Evolutionary conservation across 495 filamentous ascomycete species (phyloP), one percentile per base, ranked within the genome.

Genomic region (Penicillium coprophilum): DNA sequence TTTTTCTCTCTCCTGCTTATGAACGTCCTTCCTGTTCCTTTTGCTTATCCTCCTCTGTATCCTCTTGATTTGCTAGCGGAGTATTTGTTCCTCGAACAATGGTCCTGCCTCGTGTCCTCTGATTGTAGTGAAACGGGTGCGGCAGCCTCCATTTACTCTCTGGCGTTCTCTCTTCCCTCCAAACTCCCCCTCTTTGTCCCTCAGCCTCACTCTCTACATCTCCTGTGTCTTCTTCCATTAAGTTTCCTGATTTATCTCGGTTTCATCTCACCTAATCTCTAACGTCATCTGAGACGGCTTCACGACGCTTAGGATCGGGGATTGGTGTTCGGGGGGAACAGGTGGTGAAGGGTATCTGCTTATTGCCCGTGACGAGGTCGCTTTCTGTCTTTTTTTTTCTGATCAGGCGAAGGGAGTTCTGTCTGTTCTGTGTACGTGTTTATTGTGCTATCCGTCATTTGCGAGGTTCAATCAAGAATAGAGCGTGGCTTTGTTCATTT

Each of bases 261-360:
- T 68, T 68, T 64, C 63, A 68, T 70, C 63, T 66, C 65, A 58
- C 62, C 65, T 66, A 60, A 70, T 66, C 57, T 64, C 56, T 61
- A 60, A 65, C 63, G 60, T 62, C 64, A 62, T 66, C 51, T 64
- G 62, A 57, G 51, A 67, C 57, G 64, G 60, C 43, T 61, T 68
- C 62, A 66, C 50, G 67, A 66, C 46, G 60, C 58, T 68, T 66
- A 59, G 62, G 53, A 54, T 56, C 27, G 60, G 63, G 65, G 52
- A 57, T 61, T 62, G 67, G 67, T 70, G 67, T 70, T 68, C 55
- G 66, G 61, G 62, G 66, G 67, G 65, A 70, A 62, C 62, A 66
- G 60, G 62, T 66, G 65, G 57, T 58, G 60, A 60, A 68, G 60
- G 65, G 62, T 39, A 44, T 31, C 12, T 32, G 21, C 27, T 60